Percentiles rank a stretch among this genome's conserved stretches.
Conservation (phyloP, 345 rosid species). For the Rhodomyrtus tomentosa region DNA sequence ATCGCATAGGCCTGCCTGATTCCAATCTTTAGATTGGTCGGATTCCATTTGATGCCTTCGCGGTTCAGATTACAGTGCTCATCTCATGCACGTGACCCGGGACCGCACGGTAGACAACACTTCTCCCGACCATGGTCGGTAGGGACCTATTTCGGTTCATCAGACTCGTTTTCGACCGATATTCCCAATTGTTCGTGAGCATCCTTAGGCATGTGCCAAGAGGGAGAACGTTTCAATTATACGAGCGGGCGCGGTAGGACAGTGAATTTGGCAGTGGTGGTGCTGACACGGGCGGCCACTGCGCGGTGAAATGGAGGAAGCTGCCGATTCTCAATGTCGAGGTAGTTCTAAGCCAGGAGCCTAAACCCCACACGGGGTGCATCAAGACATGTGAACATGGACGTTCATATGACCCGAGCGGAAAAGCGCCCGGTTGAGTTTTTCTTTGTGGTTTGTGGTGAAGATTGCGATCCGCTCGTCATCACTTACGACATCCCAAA, state of each 20-base stretch:
- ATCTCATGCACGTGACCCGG: background rate
- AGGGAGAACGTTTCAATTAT: too few species aligned
- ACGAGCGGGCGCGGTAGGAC: too few species aligned
- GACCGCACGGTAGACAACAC: background rate
- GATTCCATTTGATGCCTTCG: background rate
- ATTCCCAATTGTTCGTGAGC: background rate
- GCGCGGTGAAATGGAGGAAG: too few species aligned
- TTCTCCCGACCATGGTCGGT: background rate
- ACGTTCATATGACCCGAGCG: slow-evolving; percentile 40
- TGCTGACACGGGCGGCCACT: too few species aligned
- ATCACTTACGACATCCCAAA: slow-evolving; percentile 10
- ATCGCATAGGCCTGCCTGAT: background rate
- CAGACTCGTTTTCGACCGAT: background rate
- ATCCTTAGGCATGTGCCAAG: too few species aligned
- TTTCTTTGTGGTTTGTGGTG: slow-evolving; percentile 31
- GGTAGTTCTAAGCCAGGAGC: slow-evolving; percentile 22
- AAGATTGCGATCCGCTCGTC: slow-evolving; percentile 33
- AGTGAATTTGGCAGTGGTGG: too few species aligned
- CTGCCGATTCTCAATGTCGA: slow-evolving; percentile 14
- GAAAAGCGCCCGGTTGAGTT: slow-evolving; percentile 27
- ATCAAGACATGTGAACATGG: slow-evolving; percentile 37
- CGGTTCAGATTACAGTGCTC: background rate
- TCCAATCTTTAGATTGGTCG: background rate
- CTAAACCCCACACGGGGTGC: slow-evolving; percentile 16
- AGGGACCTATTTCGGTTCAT: background rate